Percentiles rank a stretch among this genome's conserved stretches.
Conservation (phyloP, 306 rosid species). For the Neltuma alba region DNA sequence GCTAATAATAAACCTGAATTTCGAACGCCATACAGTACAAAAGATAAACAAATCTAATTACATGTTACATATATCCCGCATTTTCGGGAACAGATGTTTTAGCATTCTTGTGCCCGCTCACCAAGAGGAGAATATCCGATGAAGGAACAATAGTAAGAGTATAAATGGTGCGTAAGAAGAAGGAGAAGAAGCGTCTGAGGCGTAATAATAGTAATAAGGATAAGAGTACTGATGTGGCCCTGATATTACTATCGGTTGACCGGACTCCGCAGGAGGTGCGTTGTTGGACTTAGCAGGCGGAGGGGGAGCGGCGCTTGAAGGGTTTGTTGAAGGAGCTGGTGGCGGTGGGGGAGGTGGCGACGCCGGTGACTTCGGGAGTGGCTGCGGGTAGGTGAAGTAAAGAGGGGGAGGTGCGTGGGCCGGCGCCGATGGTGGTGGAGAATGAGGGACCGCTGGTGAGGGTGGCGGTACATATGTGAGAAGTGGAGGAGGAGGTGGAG, state of each 20-base stretch:
- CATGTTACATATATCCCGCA: constrained; percentile 19
- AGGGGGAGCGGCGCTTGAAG: constrained; percentile 51
- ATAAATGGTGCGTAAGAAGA: constrained; percentile 24
- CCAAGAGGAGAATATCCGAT: constrained; percentile 34
- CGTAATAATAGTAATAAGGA: constrained; percentile 64
- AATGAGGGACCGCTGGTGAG: constrained; percentile 28
- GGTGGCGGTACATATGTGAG: constrained; percentile 48
- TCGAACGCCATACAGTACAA: constrained; percentile 6
- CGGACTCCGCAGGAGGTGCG: constrained; percentile 50
- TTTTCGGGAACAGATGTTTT: constrained; percentile 22
- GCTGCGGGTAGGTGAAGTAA: constrained; percentile 27
- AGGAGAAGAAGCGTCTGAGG: constrained; percentile 54
- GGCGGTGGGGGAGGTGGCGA: constrained; percentile 32
- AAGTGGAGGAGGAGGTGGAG: constrained; percentile 67
- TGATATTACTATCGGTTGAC: constrained; percentile 39
- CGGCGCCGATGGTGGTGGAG: constrained; percentile 18
- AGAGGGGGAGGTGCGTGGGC: constrained; percentile 32
- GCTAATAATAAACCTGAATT: constrained; percentile 13
- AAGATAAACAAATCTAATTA: constrained; percentile 7
- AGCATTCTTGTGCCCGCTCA: constrained; percentile 15
- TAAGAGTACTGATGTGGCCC: constrained; percentile 54
- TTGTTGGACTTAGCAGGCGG: constrained; percentile 46
- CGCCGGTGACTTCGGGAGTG: constrained; percentile 28
- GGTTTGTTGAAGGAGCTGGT: constrained; percentile 41
- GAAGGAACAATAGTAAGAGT: constrained; percentile 36